Evolutionary conservation across 2,329 filamentous ascomycete genomes (phyloP).

Genomic region (Colletotrichum noveboracense): DNA sequence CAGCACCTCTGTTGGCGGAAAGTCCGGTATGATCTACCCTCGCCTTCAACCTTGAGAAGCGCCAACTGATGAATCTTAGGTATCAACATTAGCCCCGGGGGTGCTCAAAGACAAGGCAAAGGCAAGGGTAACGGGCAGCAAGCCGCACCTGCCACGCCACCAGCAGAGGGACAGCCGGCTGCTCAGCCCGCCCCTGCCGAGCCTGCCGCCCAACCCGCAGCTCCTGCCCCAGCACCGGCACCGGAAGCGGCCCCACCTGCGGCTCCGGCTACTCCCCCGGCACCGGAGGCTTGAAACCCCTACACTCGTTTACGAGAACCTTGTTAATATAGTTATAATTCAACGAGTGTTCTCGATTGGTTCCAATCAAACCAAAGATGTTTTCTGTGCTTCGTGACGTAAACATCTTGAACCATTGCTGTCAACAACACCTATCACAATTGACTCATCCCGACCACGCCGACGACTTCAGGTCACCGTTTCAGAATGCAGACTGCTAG

Average conservation of each 20-base stretch:
- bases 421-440: not conserved
- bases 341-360: not conserved
- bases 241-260: not conserved
- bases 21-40: not conserved
- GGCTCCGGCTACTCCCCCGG: not conserved
- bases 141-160: not conserved
- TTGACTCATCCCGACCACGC: not conserved
- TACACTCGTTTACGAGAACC: not conserved
- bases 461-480: not conserved
- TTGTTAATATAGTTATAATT: not conserved
- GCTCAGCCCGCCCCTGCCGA: not conserved
- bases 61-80: not conserved
- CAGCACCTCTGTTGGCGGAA: slow-evolving; percentile 15
- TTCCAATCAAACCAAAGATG: not conserved
- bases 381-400: not conserved
- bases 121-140: not conserved
- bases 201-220: not conserved
- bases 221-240: not conserved
- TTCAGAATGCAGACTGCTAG: not conserved
- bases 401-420: not conserved
- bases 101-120: not conserved
- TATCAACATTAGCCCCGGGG: slow-evolving; percentile 8
- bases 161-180: not conserved
- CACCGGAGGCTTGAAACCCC: not conserved
- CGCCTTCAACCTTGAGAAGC: not conserved